These are phyloP conservation scores for Melanopsichium pennsylvanicum DNA, from an alignment of 1,284 basidiomycete species.

Conservation along the genomic window DNA sequence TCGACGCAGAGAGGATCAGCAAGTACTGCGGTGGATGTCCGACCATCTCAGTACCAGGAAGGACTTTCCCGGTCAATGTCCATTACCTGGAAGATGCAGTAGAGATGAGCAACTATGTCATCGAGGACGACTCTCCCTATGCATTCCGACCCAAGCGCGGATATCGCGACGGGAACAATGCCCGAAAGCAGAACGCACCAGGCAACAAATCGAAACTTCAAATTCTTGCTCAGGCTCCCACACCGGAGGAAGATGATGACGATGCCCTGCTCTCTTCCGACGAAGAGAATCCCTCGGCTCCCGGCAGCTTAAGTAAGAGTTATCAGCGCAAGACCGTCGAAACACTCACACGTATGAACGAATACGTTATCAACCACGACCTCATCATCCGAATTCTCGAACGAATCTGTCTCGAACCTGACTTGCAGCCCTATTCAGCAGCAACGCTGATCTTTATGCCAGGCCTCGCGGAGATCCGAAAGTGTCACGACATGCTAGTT, in stretches of 20 bases:
- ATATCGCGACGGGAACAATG: constrained; percentile 25
- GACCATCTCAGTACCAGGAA: constrained; percentile 79
- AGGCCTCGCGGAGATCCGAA: constrained; percentile 82
- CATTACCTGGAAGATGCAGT: constrained; percentile 92
- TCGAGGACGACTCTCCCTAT: constrained; percentile 80
- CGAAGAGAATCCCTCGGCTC: constrained; percentile 71
- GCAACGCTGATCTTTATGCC: constrained; percentile 94
- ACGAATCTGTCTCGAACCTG: constrained; percentile 77
- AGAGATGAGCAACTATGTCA: constrained; percentile 82
- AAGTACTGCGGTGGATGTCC: constrained; percentile 90
- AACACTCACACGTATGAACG: constrained; percentile 87
- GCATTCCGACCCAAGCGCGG: constrained; percentile 68
- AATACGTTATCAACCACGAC: constrained; percentile 75
- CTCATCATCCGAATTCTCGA: constrained; percentile 83
- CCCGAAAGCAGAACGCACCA: constrained; percentile 46
- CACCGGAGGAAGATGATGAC: constrained; percentile 75
- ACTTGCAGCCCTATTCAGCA: constrained; percentile 74
- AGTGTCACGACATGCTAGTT: constrained; percentile 80
- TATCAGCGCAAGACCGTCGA: constrained; percentile 78
- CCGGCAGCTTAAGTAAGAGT: constrained; percentile 68
- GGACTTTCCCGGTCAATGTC: constrained; percentile 94
- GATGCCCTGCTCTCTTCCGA: constrained; percentile 78
- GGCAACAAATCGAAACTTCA: constrained; percentile 73
- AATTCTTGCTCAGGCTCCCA: constrained; percentile 69
- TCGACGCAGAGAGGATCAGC: constrained; percentile 92